Conservation (phyloP, 805 yeast genomes). For the Suhomyces faveliae region DNA sequence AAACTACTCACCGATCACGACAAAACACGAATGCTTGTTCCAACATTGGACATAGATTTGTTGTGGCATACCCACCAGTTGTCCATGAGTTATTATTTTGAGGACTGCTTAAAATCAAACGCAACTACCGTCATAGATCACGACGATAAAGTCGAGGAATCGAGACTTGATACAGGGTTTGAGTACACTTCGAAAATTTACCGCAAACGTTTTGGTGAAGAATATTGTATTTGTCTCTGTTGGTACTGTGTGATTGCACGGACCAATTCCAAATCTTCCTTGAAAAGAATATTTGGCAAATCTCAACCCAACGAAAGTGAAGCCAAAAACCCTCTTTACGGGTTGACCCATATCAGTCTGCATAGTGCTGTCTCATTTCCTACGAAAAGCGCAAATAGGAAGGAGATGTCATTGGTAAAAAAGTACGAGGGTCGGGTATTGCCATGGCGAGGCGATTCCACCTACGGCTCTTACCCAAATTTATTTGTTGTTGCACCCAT, state of each 20-base stretch:
- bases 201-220: conserved; percentile 12
- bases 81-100: conserved; percentile 14
- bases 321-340: conserved; percentile 2
- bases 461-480: conserved; percentile 5
- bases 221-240: conserved; percentile 23
- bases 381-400: background rate
- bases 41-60: conserved; percentile 28
- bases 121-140: conserved; percentile 17
- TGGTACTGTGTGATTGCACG: conserved; percentile 11
- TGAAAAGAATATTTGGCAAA: conserved; percentile 7
- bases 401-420: background rate
- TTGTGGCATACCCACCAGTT: conserved; percentile 30
- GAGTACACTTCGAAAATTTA: conserved; percentile 17
- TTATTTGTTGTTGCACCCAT: conserved; percentile 12
- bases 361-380: conserved; percentile 14
- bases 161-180: conserved; percentile 15
- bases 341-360: conserved; percentile 14
- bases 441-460: background rate
- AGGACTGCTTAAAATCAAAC: conserved; percentile 8
- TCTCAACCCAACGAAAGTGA: no score
- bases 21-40: conserved; percentile 13
- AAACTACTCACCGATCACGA: conserved; percentile 4
- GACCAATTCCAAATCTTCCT: conserved; percentile 1
- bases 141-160: conserved; percentile 24
- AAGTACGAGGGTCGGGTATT: conserved; percentile 5